Evolutionary conservation across 2,329 filamentous ascomycete genomes (phyloP).

Genomic region (Botrytis pseudocinerea): DNA sequence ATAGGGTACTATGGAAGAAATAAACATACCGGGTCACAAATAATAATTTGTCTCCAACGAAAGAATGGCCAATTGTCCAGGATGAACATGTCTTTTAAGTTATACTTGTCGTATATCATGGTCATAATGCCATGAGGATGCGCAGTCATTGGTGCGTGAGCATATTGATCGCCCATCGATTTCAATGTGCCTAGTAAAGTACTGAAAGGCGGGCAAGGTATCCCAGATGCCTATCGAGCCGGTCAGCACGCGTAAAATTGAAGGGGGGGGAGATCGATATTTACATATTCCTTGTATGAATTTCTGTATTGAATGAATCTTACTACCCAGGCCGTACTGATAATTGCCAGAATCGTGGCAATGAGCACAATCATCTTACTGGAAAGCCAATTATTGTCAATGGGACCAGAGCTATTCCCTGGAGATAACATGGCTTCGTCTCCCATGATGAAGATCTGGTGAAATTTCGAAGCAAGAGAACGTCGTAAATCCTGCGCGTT

Average conservation of each 20-base stretch:
- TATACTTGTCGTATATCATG: conserved; percentile 19
- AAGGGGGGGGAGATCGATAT: not conserved
- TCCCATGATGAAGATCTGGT: not conserved
- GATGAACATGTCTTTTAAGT: conserved; percentile 15
- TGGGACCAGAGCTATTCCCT: too few relatives aligned
- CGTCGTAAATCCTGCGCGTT: not conserved
- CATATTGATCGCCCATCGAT: conserved; percentile 15
- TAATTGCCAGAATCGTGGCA: not conserved
- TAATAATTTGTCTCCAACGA: conserved; percentile 18
- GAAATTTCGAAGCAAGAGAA: not conserved
- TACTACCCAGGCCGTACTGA: not conserved
- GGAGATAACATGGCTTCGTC: not conserved
- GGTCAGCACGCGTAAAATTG: not conserved
- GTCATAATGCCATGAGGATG: conserved; percentile 24
- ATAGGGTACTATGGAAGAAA: not conserved
- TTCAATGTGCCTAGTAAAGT: conserved; percentile 14
- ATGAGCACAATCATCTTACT: not conserved
- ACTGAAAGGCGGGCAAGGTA: conserved; percentile 21
- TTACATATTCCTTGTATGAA: conserved; percentile 14
- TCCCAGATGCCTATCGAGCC: conserved; percentile 1
- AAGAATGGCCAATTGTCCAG: conserved; percentile 24
- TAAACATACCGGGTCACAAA: conserved; percentile 21
- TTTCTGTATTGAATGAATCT: conserved; percentile 14
- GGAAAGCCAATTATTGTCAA: not conserved
- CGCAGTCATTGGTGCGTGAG: conserved; percentile 7